Evolutionary conservation across 805 yeast genomes (phyloP), one percentile per base, ranked within the genome.

Genomic region (Lachancea waltii): DNA sequence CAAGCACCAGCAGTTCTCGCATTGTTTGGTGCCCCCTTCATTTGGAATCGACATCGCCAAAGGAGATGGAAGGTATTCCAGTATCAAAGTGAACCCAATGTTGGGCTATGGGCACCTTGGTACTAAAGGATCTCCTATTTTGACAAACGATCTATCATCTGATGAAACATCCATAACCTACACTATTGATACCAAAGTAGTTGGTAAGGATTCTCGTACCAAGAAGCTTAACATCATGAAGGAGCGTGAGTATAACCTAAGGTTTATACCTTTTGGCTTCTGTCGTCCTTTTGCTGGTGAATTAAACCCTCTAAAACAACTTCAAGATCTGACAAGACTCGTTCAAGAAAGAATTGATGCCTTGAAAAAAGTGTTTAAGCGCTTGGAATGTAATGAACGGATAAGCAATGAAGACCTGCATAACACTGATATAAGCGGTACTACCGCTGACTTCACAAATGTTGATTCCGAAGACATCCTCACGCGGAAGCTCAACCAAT

Each of bases 151-250:
- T 55, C 62, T 73, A 43, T 56, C 71, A 1, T 67, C 66, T 40
- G 74, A 69, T 3, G 65, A 65, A 38, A 27, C 56, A 18, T 72
- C 79, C 43, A 62, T 77, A 7, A 65, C 68, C 36, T 77, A 77
- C 45, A 64, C 73, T 1, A 69, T 77, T 21, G 79, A 75, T 46
- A 79, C 79, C 5, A 70, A 72, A 40, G 62, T 77, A 40, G 74
- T 77, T 30, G 79, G 75, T 16, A 65, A 70, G 38, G 64, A 66
- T 38, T 42, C 49, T 19, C 49, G 42, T 26, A 52, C 53, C 8
- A 54, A 50, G 15, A 48, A 54, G 34, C 43, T 60, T 10, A 57
- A 54, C 20, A 53, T 65, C 13, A 49, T 65, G 56, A 56, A 41
- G 23, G 67, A 64, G 27, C 51, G 49, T 15, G 67, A 63, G 24